These are phyloP conservation scores for Licmophora abbreviata DNA, from an alignment of 108 stramenopile species.

Conservation along the genomic window DNA sequence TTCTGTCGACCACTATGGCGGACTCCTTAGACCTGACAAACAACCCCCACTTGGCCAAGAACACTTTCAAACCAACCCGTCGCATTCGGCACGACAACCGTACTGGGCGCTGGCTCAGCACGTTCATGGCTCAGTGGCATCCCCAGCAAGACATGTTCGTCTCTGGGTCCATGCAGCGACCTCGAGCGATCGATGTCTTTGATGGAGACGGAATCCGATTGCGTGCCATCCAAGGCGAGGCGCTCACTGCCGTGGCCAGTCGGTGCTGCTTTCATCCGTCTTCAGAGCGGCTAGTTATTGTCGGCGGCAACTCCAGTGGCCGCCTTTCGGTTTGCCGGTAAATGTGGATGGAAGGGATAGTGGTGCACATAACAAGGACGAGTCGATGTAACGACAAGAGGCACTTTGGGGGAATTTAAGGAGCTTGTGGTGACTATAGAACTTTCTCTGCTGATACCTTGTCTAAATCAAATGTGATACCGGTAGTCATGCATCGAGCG, in stretches of 20 bases:
- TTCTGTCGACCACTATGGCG: constrained; percentile 56
- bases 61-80: constrained; percentile 23
- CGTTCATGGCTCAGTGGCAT: constrained; percentile 77
- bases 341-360: too few species aligned
- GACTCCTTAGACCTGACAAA: constrained; percentile 55
- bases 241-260: constrained; percentile 67
- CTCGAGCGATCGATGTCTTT: constrained; percentile 65
- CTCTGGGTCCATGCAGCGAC: constrained; percentile 68
- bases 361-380: too few species aligned
- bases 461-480: too few species aligned
- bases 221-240: constrained; percentile 49
- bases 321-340: constrained; percentile 63
- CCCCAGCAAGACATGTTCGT: constrained; percentile 57
- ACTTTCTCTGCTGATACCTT: too few species aligned
- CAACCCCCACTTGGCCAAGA: constrained; percentile 36
- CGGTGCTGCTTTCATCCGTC: constrained; percentile 79
- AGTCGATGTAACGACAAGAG: too few species aligned
- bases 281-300: constrained; percentile 36
- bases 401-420: too few species aligned
- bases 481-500: too few species aligned
- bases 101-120: constrained; percentile 78
- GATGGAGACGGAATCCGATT: constrained; percentile 32
- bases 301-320: constrained; percentile 78
- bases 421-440: too few species aligned
- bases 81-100: constrained; percentile 70